Percentiles rank a stretch among this genome's conserved stretches.
Conservation (phyloP, 768 basidiomycete genomes). For the Neoboletus subvelutipes region DNA sequence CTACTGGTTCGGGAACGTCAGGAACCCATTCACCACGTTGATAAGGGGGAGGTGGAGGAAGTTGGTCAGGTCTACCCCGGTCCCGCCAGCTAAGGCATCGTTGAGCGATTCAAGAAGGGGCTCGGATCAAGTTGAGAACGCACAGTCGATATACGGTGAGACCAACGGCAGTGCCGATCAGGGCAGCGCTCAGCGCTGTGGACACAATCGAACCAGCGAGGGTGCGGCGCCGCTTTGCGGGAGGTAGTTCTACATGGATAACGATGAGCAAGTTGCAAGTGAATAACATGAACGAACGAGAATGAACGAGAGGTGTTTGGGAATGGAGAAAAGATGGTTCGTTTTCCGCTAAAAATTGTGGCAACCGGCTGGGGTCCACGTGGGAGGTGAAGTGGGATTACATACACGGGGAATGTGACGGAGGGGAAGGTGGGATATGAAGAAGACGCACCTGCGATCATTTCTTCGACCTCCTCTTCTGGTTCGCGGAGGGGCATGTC, state of each 20-base stretch:
- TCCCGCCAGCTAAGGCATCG: slow-evolving; percentile 63
- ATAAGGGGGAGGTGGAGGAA: slow-evolving; percentile 64
- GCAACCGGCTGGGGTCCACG: slow-evolving; percentile 10
- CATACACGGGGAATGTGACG: slow-evolving; percentile 15
- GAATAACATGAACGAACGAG: slow-evolving; percentile 31
- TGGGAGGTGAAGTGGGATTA: slow-evolving; percentile 23
- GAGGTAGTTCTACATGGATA: slow-evolving; percentile 67
- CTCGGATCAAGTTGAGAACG: slow-evolving; percentile 32
- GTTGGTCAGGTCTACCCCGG: slow-evolving; percentile 54
- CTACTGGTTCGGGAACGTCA: slow-evolving; percentile 37
- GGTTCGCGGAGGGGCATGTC: slow-evolving; percentile 32
- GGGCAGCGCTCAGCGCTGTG: slow-evolving; percentile 79
- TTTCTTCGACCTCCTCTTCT: slow-evolving; percentile 45
- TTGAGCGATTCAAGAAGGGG: slow-evolving; percentile 2
- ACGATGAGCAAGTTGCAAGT: slow-evolving; percentile 43
- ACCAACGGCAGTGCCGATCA: slow-evolving; percentile 85
- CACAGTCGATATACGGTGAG: slow-evolving; percentile 85
- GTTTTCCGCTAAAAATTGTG: slow-evolving; percentile 14
- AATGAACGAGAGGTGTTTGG: slow-evolving; percentile 10
- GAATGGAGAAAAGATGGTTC: slow-evolving; percentile 14
- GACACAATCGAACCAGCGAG: slow-evolving; percentile 82
- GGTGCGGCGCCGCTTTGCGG: slow-evolving; percentile 76
- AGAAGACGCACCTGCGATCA: slow-evolving; percentile 43
- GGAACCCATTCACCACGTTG: slow-evolving; percentile 59
- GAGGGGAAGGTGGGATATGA: slow-evolving; percentile 24